Percentiles rank a stretch among this genome's conserved stretches.
Conservation (phyloP, 345 rosid species). For the Excoecaria agallocha region DNA sequence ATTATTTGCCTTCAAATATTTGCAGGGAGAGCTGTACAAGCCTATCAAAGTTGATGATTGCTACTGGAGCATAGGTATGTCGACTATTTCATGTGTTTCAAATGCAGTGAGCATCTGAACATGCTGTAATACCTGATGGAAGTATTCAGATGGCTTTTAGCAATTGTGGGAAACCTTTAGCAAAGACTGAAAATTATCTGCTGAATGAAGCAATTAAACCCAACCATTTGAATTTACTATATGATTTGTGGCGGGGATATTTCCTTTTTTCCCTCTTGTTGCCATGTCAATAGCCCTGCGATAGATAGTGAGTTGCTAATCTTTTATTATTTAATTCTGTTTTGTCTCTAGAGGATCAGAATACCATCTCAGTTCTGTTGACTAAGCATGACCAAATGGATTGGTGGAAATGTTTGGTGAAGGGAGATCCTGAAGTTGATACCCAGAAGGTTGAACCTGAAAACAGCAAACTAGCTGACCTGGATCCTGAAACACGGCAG, state of each 20-base stretch:
- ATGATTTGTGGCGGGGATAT: no score
- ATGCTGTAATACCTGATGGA: background rate
- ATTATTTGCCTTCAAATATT: constrained; percentile 10
- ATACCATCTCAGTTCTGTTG: constrained; percentile 58
- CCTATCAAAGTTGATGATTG: constrained; percentile 77
- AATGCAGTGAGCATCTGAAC: background rate
- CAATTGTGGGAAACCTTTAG: background rate
- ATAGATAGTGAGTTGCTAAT: constrained; percentile 10
- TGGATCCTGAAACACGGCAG: constrained; percentile 73
- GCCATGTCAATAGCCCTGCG: background rate
- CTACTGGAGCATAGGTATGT: constrained; percentile 90
- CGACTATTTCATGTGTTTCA: background rate
- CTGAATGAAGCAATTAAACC: no score
- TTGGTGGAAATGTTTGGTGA: constrained; percentile 88
- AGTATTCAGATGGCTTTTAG: background rate
- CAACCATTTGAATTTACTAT: no score
- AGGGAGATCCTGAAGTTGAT: constrained; percentile 83
- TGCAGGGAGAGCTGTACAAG: constrained; percentile 68
- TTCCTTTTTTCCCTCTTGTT: background rate
- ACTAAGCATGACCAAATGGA: constrained; percentile 91
- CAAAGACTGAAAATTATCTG: no score
- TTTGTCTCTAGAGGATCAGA: constrained; percentile 58
- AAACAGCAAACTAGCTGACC: constrained; percentile 74
- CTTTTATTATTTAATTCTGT: background rate
- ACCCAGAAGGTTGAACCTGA: constrained; percentile 96